These are phyloP conservation scores for Coniella vitis DNA, from an alignment of 2,329 filamentous ascomycete species.

Conservation along the genomic window DNA sequence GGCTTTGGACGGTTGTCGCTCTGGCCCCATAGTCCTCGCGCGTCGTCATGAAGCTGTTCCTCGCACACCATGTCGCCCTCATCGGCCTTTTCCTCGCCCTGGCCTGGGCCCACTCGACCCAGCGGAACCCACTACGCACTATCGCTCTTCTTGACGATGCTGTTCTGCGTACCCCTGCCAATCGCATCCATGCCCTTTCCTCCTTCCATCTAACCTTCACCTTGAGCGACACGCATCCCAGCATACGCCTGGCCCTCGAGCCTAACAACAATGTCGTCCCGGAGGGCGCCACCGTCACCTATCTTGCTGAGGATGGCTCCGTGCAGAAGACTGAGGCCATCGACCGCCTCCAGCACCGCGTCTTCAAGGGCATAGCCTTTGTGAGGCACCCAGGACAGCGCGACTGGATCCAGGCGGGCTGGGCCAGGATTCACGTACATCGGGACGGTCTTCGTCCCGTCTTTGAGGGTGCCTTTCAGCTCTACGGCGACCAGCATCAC, in stretches of 20 bases:
- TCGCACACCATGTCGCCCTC: slow-evolving; percentile 17
- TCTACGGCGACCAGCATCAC: slow-evolving; percentile 80
- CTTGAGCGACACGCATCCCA: slow-evolving; percentile 58
- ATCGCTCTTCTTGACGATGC: slow-evolving; percentile 68
- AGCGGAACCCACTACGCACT: slow-evolving; percentile 69
- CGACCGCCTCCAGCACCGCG: slow-evolving; percentile 65
- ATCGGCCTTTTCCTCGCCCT: slow-evolving; percentile 22
- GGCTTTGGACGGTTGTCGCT: not conserved
- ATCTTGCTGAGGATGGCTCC: slow-evolving; percentile 65
- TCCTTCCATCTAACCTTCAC: slow-evolving; percentile 80
- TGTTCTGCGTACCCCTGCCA: slow-evolving; percentile 56
- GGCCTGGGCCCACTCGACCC: slow-evolving; percentile 57
- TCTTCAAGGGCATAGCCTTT: slow-evolving; percentile 78
- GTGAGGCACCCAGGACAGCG: slow-evolving; percentile 51
- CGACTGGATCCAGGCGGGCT: slow-evolving; percentile 76
- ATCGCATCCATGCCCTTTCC: slow-evolving; percentile 72
- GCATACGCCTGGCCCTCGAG: slow-evolving; percentile 72
- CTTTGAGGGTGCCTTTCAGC: slow-evolving; percentile 83
- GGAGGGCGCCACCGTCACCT: slow-evolving; percentile 66
- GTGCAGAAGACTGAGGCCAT: slow-evolving; percentile 62
- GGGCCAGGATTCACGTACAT: slow-evolving; percentile 74
- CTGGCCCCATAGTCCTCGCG: slow-evolving; percentile 1
- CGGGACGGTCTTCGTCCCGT: slow-evolving; percentile 71
- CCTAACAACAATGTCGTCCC: slow-evolving; percentile 88
- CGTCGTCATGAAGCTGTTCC: slow-evolving; percentile 12